Evolutionary conservation across 2,329 filamentous ascomycete genomes (phyloP), one percentile per base, ranked within the genome.

Genomic region (Lachnellula occidentalis): DNA sequence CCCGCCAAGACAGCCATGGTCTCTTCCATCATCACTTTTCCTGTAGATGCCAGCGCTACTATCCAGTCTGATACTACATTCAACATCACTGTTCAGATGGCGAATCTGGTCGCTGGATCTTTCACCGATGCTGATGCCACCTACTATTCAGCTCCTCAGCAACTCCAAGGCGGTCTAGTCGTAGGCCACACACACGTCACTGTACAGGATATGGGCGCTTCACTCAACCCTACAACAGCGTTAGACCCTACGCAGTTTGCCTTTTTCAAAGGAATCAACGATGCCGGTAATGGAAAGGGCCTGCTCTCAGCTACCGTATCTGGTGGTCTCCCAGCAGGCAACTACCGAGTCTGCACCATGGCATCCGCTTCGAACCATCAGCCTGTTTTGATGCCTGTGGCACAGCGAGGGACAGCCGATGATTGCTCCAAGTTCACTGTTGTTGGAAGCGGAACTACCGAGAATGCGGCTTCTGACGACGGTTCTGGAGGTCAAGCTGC

Each of bases 311-410:
- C 72, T 17, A 60, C 55, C 6, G 73, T 75, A 1, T 67, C 69
- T 34, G 69, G 66, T 48, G 74, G 73, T 50, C 69, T 76, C 9
- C 69, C 70, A 24, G 68, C 71, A 41, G 73, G 74, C 12, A 71
- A 67, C 49, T 76, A 76, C 56, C 69, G 74, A 49, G 66, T 74
- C n/a, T 76, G 74, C 64, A 74, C 74, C 7, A 69, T 76, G 69
- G 67, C 67, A 46, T 66, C 69, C 37, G 61, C 74, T 14, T 65
- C 67, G 39, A 76, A 76, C 60, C 74, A 76, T 65, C 72, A 74
- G 47, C 70, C 71, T 48, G 71, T 73, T 22, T 54, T 72, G 19
- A 74, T 74, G 72, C 72, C 72, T 24, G 70, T 76, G 41, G 74
- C 74, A 37, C 73, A 75, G 64, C 69, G 74, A 54, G 74, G 74